Evolutionary conservation across 768 basidiomycete genomes (phyloP).

Genomic region (Dioszegia crocea): DNA sequence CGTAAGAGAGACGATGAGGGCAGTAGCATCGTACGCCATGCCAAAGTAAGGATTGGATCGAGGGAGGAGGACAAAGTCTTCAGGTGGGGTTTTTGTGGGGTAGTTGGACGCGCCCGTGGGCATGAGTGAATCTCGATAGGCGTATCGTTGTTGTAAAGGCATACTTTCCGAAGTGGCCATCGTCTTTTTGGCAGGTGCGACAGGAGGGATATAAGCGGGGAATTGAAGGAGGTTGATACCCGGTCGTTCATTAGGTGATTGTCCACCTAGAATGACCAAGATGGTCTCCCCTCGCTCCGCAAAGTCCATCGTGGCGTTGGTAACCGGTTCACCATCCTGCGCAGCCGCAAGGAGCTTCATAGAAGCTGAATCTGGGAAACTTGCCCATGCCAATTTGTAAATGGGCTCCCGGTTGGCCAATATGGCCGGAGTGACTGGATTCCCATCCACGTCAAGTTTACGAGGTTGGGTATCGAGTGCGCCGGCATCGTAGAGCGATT

Average conservation of each 20-base stretch:
- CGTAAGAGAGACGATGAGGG: slow-evolving; percentile 63
- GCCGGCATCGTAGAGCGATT: slow-evolving; percentile 50
- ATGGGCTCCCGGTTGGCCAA: slow-evolving; percentile 63
- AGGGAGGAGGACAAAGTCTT: slow-evolving; percentile 77
- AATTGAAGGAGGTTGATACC: slow-evolving; percentile 69
- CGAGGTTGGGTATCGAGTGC: slow-evolving; percentile 37
- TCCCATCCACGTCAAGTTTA: slow-evolving; percentile 28
- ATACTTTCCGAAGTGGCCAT: slow-evolving; percentile 38
- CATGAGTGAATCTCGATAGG: slow-evolving; percentile 60
- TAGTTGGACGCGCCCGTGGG: slow-evolving; percentile 58
- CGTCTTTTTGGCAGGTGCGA: slow-evolving; percentile 15
- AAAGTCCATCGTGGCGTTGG: slow-evolving; percentile 46
- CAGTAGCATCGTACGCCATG: slow-evolving; percentile 63
- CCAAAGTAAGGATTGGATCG: slow-evolving; percentile 65
- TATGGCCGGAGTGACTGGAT: slow-evolving; percentile 15
- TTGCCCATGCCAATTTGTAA: slow-evolving; percentile 81
- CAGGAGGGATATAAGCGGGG: slow-evolving; percentile 51
- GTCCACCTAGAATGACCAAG: slow-evolving; percentile 73
- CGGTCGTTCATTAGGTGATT: slow-evolving; percentile 55
- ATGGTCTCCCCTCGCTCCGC: slow-evolving; percentile 65
- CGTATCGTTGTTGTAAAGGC: slow-evolving; percentile 56
- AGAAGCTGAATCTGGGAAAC: slow-evolving; percentile 58
- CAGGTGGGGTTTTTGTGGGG: slow-evolving; percentile 58
- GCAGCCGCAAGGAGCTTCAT: slow-evolving; percentile 19
- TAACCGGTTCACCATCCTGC: slow-evolving; percentile 35